Evolutionary conservation across 225 moss, liverwort and hornwort genomes (phyloP).

Genomic region (Climacium dendroides): DNA sequence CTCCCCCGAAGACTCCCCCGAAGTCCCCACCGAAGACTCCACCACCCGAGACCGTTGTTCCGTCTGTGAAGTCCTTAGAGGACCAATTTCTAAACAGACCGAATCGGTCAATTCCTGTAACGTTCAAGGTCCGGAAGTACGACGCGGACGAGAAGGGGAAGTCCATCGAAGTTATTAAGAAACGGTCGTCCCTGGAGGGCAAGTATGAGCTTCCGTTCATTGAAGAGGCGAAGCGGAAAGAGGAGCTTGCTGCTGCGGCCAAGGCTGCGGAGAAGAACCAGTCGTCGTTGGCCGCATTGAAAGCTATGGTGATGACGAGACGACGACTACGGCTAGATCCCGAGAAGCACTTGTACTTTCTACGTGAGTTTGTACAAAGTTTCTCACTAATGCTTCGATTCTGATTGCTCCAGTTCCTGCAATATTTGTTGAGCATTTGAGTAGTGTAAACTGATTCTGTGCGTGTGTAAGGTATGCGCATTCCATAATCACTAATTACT

Average conservation of each 20-base stretch:
- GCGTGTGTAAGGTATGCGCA: background rate
- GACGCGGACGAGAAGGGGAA: background rate
- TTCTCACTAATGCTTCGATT: background rate
- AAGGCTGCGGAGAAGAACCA: conserved; percentile 5
- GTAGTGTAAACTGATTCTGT: background rate
- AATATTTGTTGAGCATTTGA: background rate
- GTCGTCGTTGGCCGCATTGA: conserved; percentile 39
- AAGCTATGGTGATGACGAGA: conserved; percentile 43
- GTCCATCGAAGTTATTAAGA: background rate
- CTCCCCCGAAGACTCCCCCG: background rate
- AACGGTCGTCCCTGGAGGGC: background rate
- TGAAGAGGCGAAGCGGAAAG: conserved; percentile 6
- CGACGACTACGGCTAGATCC: conserved; percentile 61
- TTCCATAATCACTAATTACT: background rate
- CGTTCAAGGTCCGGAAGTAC: background rate
- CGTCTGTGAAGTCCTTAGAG: background rate
- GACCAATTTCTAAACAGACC: background rate
- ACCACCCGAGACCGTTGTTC: background rate
- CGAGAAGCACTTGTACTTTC: conserved; percentile 59
- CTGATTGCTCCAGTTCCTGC: background rate
- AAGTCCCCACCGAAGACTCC: background rate
- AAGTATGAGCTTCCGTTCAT: conserved; percentile 2
- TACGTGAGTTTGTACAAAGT: conserved; percentile 35
- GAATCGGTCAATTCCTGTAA: background rate
- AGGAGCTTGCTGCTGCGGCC: conserved; percentile 10